Base-by-base conservation (phyloP, 1,284 basidiomycete genomes). In the Boletus mariae region DNA sequence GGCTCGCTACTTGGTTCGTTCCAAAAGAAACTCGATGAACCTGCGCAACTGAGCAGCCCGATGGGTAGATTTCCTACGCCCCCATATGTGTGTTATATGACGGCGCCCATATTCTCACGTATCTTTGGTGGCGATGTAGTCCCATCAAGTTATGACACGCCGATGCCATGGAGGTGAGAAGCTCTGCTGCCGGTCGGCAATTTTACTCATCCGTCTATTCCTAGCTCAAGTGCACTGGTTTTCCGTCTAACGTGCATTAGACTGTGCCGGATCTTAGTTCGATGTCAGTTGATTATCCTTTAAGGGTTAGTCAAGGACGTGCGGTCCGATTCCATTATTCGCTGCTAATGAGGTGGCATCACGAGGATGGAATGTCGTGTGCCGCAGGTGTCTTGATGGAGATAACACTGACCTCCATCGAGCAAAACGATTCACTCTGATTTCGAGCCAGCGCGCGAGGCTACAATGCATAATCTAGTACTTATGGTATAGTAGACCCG, bases 71-170 rank as follows among this genome's bases (percentile, higher is more conserved):
- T 12, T 32, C 11, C 29, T 29, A 29, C 29, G 29, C 29, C 29
- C 29, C 25, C 20, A 20, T 20, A 20, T 20, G 20, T 20, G 20
- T n/a, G 15, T 55, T 79, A 37, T 49, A 58, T 47, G 34, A 23
- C 26, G 43, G 29, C 35, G 52, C 47, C 42, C 46, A 47, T 55
- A 28, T 17, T 48, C 25, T 17, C 23, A 37, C 32, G 23, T 28
- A 57, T 56, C 47, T 53, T 28, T 13, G 32, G 38, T 3, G 83
- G 72, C 75, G 75, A 61, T 86, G 83, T 65, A 73, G 83, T 35
- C 23, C 46, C 47, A 44, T 63, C 82, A 87, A 64, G 84, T 93
- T 49, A 92, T 91, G 90, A 92, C 90, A 0, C 88, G 26, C 13
- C 13, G 23, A 42, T 26, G 41, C n/a, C 40, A 40, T 42, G 25